Conservation (phyloP, 1,284 basidiomycete species). For the Fistulina hepatica region DNA sequence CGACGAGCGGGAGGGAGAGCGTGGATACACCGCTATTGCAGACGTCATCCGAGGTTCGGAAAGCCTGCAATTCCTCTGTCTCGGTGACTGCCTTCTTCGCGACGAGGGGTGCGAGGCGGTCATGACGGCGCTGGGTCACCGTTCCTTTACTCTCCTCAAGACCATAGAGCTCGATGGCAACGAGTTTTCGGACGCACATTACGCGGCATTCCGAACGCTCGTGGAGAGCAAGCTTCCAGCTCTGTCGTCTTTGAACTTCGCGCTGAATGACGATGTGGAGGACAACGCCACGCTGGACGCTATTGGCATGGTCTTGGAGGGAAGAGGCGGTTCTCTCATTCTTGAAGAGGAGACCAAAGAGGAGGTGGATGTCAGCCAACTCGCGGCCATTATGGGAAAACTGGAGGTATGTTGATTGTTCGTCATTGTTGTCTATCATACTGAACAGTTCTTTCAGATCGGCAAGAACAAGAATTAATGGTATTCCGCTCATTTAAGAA, state of each 20-base stretch:
- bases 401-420: no score
- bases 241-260: not conserved
- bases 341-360: not conserved
- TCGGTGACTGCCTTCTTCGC: not conserved
- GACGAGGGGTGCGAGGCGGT: not conserved
- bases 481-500: no score
- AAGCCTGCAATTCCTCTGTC: not conserved
- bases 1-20: constrained; percentile 10
- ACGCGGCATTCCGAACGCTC: not conserved
- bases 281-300: not conserved
- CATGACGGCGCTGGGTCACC: not conserved
- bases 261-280: not conserved
- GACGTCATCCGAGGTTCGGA: constrained; percentile 2
- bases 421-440: no score
- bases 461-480: no score
- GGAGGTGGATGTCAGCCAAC: not conserved
- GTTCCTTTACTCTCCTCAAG: not conserved
- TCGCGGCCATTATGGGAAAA: no score
- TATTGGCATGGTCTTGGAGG: not conserved
- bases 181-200: not conserved
- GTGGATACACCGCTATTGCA: constrained; percentile 5
- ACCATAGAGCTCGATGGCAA: not conserved
- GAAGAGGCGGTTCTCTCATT: not conserved
- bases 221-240: not conserved
- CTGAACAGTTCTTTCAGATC: no score